A percentile compares a stretch with the other conserved stretches of the same genome.
phyloP scores from a whole-genome alignment of 352 stramenopile species.

The Phytophthora capsici region DNA sequence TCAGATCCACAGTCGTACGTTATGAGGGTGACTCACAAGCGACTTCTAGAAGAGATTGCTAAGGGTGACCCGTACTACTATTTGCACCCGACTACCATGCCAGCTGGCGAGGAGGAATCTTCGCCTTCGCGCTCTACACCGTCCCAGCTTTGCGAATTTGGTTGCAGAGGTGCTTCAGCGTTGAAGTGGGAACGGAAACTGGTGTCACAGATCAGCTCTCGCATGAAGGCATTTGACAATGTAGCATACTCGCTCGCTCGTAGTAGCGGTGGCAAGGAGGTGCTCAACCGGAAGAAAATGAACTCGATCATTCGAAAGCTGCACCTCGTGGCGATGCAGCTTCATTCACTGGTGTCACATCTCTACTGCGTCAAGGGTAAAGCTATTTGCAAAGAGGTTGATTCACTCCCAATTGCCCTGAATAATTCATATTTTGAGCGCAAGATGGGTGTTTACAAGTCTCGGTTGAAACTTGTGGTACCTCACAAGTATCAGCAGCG shows the following conservation, averaged over 20 bases:
- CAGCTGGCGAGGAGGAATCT: conserved; percentile 17
- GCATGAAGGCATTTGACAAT: conserved; percentile 84
- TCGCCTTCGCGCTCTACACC: conserved; percentile 15
- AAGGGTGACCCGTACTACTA: conserved; percentile 82
- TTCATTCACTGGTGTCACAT: conserved; percentile 76
- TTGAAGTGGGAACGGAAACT: conserved; percentile 76
- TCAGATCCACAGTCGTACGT: conserved; percentile 64
- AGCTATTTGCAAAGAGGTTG: conserved; percentile 55
- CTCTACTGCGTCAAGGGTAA: conserved; percentile 68
- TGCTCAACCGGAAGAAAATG: conserved; percentile 82
- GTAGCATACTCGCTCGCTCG: conserved; percentile 76
- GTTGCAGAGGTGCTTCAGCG: conserved; percentile 51
- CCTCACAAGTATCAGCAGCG: conserved; percentile 52
- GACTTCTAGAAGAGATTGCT: conserved; percentile 65
- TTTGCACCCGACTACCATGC: conserved; percentile 40
- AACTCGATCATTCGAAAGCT: conserved; percentile 85
- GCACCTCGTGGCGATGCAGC: conserved; percentile 76
- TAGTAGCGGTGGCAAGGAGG: conserved; percentile 56
- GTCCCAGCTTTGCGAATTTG: conserved; percentile 53
- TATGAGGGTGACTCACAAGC: conserved; percentile 70
- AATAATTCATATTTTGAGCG: conserved; percentile 80
- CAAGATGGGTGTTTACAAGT: conserved; percentile 82
- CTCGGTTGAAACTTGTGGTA: conserved; percentile 64
- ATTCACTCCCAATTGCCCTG: conserved; percentile 64
- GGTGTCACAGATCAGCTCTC: conserved; percentile 76